Base-by-base conservation (phyloP, 352 stramenopile species). In the Pythium grandisporangium region DNA sequence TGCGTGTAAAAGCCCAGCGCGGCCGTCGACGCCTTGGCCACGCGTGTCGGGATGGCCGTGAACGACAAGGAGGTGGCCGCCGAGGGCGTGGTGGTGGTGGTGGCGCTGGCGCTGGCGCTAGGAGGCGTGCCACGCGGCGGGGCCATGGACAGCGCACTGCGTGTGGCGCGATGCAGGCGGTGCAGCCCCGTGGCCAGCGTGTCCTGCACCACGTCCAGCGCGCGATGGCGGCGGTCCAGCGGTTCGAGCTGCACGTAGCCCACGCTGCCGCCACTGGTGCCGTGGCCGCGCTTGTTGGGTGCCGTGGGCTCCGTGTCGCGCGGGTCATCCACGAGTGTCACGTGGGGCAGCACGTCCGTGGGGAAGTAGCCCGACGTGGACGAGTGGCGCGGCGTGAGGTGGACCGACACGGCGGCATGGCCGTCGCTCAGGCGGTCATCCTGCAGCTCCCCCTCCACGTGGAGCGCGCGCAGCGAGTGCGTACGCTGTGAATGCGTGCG, bases 1-100 rank as follows among this genome's bases (percentile, higher is more conserved):
- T 69, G 53, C 32, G 44, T 48, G 48, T 91, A 91, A 50, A 81
- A 86, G 4, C 26, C 35, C 19, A 29, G 49, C 2, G 59, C 63
- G n/a, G 46, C 21, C 24, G 57, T 48, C 2, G 66, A 45, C 16
- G 71, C 56, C 0, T 20, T 26, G 0, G 48, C 42, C 2, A 83
- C 17, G 25, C 65, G 63, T 13, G 42, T 38, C 0, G 55, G 48
- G 10, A 51, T 23, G 14, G 36, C 40, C 32, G 19, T 42, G 2
- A 51, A 27, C 5, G 44, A 34, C 7, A 19, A 24, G 23, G 24
- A 16, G 3, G 38, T 24, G 17, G 37, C 22, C 35, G 41, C 37
- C 27, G 45, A 45, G 0, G 21, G 41, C 29, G 27, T 45, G n/a
- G n/a, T n/a, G n/a, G n/a, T n/a, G n/a, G n/a, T n/a, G n/a, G n/a